Base-by-base conservation (phyloP, 441 rosid genomes). In the Erodium texanum region DNA sequence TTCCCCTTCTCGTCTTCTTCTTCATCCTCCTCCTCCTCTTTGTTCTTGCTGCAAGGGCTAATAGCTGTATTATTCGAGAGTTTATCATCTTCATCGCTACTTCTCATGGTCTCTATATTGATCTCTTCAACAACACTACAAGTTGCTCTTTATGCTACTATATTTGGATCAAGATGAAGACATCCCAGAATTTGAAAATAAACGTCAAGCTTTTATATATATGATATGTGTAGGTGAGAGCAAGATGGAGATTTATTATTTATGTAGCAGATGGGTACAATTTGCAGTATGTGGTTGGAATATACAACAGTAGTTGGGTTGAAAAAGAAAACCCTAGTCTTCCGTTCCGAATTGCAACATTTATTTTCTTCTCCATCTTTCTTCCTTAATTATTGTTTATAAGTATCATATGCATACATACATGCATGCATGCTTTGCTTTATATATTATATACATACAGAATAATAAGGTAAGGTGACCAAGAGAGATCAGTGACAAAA, bases 11-110 rank as follows among this genome's bases (percentile, higher is more conserved):
- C 75, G 7, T 76, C 82, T 15, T 10, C 75, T 22, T 73, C 82
- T 14, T 72, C 79, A 15, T 72, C 79, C 18, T 59, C 81, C 0
- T 79, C 82, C 15, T 81, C 81, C 3, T 70, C 79, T 10, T 80
- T 48, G 66, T 74, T 73, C 65, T 72, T 66, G 75, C 34, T 72
- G 66, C 68, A 70, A 72, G 59, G 74, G 69, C 71, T 72, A 27
- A 4, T 27, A 27, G 29, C 29, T 27, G 29, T 27, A 27, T 27
- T 27, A 4, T n/a, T n/a, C n/a, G 29, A 27, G 29, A 27, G 29
- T 27, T 27, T 27, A 62, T 50, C 58, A 0, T 15, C 7, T 1
- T 3, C 6, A 16, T 50, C 58, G 19, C 58, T 50, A 11, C 58
- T 50, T 15, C 3, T 15, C 58, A 50, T 48, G 43, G 10, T 50